Base-by-base conservation (phyloP, 129 eudicot species). In the Rutidosis leptorrhynchoides region DNA sequence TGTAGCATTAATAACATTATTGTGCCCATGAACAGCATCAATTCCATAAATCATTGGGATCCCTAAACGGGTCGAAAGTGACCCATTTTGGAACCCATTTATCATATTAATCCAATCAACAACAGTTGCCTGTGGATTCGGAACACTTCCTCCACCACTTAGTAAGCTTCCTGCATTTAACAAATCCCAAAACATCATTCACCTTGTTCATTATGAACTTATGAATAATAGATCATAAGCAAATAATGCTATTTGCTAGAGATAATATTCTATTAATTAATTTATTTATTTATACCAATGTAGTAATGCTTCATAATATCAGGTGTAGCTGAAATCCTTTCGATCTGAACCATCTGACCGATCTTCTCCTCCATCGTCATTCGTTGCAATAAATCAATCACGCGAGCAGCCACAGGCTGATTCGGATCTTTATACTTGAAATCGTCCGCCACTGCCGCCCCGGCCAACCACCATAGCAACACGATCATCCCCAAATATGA, bases 41-140 rank as follows among this genome's bases (percentile, higher is more conserved):
- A 86, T 90, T 37, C 95, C 97, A 72, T 90, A 90, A 65, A 90
- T 84, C 95, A 90, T 90, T 19, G 97, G 97, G 62, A 90, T 90
- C 28, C 95, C 97, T 23, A 87, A 77, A 66, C 95, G 90, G 35
- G 82, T 87, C 29, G 97, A 83, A 60, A 90, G 66, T 23, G 95
- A 81, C 28, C 87, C 89, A 16, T 87, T 90, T 43, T 90, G 97
- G 76, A 82, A 83, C 56, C 62, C 87, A 74, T 90, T 81, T 27
- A 90, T 87, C 97, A 90, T 90, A 67, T 87, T 83, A 24, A 84
- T 83, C 97, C 95, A 90, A 81, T 90, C 97, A 25, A 49, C 49
- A 2, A 84, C 80, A 23, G 82, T 87, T 21, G 95, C 95, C 42
- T 74, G 76, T 37, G 89, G 90, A 69, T 72, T 83, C 55, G 97